Evolutionary conservation across 2,329 filamentous ascomycete species (phyloP), one percentile per base, ranked within the genome.

Genomic region (Xylaria sp.): DNA sequence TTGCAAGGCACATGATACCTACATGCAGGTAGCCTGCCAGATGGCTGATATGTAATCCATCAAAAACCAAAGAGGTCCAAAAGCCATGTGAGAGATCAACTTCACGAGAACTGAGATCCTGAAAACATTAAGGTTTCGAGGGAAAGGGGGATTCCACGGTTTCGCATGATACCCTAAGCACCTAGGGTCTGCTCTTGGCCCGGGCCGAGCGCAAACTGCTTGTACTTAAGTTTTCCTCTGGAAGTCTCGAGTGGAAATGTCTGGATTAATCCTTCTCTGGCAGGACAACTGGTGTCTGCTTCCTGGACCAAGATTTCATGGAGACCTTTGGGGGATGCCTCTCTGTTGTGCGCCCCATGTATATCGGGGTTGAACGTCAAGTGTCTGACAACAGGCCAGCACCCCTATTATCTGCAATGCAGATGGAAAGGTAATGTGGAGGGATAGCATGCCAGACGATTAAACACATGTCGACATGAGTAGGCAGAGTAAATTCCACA

Each of bases 71-170:
- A 18, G 6, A 41, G 39, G 3, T 43, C 23, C 13, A 13, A 36
- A 41, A 33, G 46, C 46, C 25, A 23, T 28, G n/a, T 49, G 3
- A 23, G 20, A 23, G 41, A 51, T 57, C 33, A 20, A 46, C 33
- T 67, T 58, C 39, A 23, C 52, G 54, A 62, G 28, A 46, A 33
- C 9, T 63, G 8, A 39, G 43, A 31, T 28, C 13, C 23, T 12
- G 15, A 13, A 0, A 36, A 23, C 31, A 58, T 49, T 18, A 63
- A 54, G 54, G 48, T 62, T 66, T 25, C 18, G 15, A 36, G 39
- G 28, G 28, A 25, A 28, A 28, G 51, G 33, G 31, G 20, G 13
- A 39, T 39, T 25, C 63, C 39, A 23, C 49, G 20, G 33, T 18
- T 41, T 55, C 12, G 48, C 39, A 18, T 31, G 33, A 25, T 23